Percentiles rank a stretch among this genome's conserved stretches.
Evolutionary conservation across 768 basidiomycete species (phyloP).

Genomic region (Lactifluus echinatus): DNA sequence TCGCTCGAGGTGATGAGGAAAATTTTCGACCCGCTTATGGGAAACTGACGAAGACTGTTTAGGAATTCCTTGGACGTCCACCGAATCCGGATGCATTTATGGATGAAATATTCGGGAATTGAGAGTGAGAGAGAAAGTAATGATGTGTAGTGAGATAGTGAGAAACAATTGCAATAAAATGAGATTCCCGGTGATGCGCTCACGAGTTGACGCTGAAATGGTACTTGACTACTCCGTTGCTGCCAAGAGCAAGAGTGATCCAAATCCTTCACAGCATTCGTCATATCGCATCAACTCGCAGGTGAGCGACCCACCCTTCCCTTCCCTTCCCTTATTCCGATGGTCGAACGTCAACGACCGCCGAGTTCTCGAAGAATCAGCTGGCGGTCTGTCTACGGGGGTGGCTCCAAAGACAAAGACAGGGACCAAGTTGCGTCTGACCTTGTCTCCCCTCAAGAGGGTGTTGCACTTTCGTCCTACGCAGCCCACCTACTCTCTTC

Average conservation of each 20-base stretch:
- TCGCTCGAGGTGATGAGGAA: slow-evolving; percentile 50
- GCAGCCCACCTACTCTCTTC: slow-evolving; percentile 20
- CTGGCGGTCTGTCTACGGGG: slow-evolving; percentile 25
- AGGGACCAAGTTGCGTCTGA: neutral
- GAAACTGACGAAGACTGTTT: neutral
- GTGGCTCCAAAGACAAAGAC: slow-evolving; percentile 23
- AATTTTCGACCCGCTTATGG: too few relatives aligned
- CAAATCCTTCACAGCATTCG: slow-evolving; percentile 1
- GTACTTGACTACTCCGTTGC: neutral
- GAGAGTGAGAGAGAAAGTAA: neutral
- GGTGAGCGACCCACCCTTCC: slow-evolving; percentile 11
- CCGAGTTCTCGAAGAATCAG: slow-evolving; percentile 23
- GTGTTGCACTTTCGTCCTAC: slow-evolving; percentile 26
- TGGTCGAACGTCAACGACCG: slow-evolving; percentile 23
- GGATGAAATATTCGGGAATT: slow-evolving; percentile 17
- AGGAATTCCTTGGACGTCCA: slow-evolving; percentile 19
- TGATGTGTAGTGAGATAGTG: neutral
- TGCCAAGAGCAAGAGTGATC: slow-evolving; percentile 3
- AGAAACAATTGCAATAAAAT: too few relatives aligned
- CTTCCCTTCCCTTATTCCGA: slow-evolving; percentile 8
- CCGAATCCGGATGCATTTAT: slow-evolving; percentile 20
- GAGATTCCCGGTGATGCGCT: too few relatives aligned
- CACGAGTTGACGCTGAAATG: too few relatives aligned
- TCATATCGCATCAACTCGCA: slow-evolving; percentile 1
- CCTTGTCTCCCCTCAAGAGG: slow-evolving; percentile 27